These are phyloP conservation scores for Sorghum bicolor DNA, from an alignment of 176 grass and related monocot species.

Conservation along the genomic window DNA sequence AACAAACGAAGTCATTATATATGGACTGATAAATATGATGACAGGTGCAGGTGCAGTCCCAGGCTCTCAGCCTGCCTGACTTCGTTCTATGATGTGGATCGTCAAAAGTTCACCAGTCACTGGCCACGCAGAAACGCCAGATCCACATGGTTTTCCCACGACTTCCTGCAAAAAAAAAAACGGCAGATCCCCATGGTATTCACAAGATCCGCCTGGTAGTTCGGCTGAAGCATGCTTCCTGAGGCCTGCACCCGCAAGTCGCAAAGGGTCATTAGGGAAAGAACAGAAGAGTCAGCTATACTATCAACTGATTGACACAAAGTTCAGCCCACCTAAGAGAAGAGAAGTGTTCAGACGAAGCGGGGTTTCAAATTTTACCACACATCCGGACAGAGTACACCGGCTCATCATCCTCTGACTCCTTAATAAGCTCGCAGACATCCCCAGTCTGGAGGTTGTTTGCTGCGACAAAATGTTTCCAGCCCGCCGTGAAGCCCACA, in stretches of 20 bases:
- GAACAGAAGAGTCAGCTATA: not conserved
- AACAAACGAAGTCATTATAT: too few relatives aligned
- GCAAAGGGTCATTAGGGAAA: not conserved
- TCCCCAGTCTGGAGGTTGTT: conserved; percentile 45
- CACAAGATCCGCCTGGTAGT: not conserved
- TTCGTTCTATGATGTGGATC: not conserved
- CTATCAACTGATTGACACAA: not conserved
- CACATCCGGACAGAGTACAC: conserved; percentile 34
- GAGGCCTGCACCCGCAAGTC: not conserved
- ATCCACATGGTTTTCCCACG: not conserved
- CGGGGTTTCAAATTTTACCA: not conserved
- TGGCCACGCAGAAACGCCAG: not conserved
- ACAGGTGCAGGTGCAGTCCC: too few relatives aligned
- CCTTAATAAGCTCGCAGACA: conserved; percentile 24
- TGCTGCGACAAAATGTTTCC: conserved; percentile 43
- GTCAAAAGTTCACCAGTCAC: not conserved
- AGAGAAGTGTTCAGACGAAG: not conserved
- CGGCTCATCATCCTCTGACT: conserved; percentile 7
- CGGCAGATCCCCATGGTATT: too few relatives aligned
- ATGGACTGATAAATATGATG: too few relatives aligned
- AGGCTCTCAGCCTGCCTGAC: not conserved
- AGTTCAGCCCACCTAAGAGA: not conserved
- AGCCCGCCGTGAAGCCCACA: conserved; percentile 43
- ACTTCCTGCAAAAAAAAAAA: not conserved
- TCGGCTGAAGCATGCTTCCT: not conserved